Evolutionary conservation across 768 basidiomycete genomes (phyloP), one percentile per base, ranked within the genome.

Genomic region (Cytidiella melzeri): DNA sequence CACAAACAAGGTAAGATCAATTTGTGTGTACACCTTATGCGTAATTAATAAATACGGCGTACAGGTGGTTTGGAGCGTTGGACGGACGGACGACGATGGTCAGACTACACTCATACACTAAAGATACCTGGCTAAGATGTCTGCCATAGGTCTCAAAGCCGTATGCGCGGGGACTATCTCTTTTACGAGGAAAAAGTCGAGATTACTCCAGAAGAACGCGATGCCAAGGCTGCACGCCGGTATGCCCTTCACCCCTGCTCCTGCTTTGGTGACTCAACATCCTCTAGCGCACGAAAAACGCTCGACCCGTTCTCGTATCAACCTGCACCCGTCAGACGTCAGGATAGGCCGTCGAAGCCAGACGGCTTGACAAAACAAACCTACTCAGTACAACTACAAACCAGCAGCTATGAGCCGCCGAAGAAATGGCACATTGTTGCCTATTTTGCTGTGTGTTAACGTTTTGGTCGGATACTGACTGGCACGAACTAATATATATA

Each of bases 321-420:
- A 15, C 77, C 81, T 43, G 71, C 82, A 13, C 78, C 80, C 24
- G 77, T 79, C 47, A 75, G 84, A 61, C 74, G 87, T 53, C 87
- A 86, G 64, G 85, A 88, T 61, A 71, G 87, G 6, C 87, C 87
- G 10, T 80, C 84, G 30, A 87, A 88, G 56, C 81, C 80, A 13
- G 80, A 85, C 54, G 87, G 87, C n/a, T 72, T 90, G 45, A 90
- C 87, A 38, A 90, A 90, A 68, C 87, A 90, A 62, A 90, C 87
- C 0, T 89, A 88, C 60, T 88, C 86, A 6, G 87, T 86, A 24
- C 78, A 81, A 34, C 84, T 87, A 40, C 73, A 81, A 60, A 69
- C 82, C 51, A 82, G 80, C 34, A 81, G 78, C 43, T 68, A 74
- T 34, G 69, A 68, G 47, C 74, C 75, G 45, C 74, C 75, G 24